A percentile compares a stretch with the other conserved stretches of the same genome.
Evolutionary conservation across 345 rosid genomes (phyloP).

Genomic region (Linum trigynum): DNA sequence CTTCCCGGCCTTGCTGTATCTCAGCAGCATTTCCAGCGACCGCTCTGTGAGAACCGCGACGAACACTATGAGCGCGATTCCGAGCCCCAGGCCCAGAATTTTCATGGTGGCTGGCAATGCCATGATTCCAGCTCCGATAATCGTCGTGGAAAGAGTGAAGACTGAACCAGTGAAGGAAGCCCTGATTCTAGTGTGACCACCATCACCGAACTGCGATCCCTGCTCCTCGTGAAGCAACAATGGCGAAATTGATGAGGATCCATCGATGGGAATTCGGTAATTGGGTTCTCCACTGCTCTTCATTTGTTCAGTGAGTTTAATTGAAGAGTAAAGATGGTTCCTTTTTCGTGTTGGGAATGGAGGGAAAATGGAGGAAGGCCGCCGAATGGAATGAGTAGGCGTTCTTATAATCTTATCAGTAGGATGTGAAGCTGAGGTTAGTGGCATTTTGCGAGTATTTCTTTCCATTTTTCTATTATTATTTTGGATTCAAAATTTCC

Average conservation of each 20-base stretch:
- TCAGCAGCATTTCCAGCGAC: slow-evolving; percentile 22
- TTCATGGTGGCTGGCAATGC: slow-evolving; percentile 18
- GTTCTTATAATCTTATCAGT: no score
- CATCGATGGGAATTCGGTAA: no score
- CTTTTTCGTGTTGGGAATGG: no score
- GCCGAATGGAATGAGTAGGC: no score
- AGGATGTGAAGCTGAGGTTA: no score
- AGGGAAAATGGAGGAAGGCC: no score
- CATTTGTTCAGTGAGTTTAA: no score
- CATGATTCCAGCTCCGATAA: slow-evolving; percentile 22
- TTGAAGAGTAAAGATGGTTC: no score
- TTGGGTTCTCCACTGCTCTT: no score
- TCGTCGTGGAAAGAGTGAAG: slow-evolving; percentile 15
- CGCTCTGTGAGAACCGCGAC: slow-evolving; percentile 20
- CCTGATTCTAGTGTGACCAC: neutral
- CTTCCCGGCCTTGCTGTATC: slow-evolving; percentile 21
- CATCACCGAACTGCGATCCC: neutral
- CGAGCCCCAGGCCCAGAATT: slow-evolving; percentile 21
- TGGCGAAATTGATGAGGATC: neutral
- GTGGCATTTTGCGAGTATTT: no score
- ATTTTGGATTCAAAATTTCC: no score
- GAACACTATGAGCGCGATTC: slow-evolving; percentile 6
- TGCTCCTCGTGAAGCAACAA: neutral
- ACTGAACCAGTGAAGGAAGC: slow-evolving; percentile 17
- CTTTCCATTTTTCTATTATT: no score